phyloP scores from a whole-genome alignment of 768 basidiomycete species.

The Strobilomyces dryophilus region DNA sequence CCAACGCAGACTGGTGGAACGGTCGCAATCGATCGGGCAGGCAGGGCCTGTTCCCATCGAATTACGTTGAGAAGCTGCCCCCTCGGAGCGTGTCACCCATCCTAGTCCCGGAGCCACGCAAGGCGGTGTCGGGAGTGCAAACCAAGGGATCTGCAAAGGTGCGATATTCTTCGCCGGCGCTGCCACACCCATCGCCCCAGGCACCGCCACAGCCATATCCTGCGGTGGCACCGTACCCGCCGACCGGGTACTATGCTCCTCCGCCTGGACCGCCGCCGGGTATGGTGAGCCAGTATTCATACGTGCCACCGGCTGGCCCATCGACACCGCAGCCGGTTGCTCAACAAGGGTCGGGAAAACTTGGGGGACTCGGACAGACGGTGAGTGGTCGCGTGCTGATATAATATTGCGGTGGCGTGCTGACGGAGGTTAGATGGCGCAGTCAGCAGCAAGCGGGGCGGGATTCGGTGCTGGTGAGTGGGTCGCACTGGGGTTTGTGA shows the following conservation, averaged over 20 bases:
- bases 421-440: constrained; percentile 22
- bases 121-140: constrained; percentile 7
- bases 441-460: constrained; percentile 37
- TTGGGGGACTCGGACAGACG: constrained; percentile 37
- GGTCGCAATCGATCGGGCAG: constrained; percentile 57
- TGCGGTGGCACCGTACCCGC: constrained; percentile 13
- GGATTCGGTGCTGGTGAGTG: constrained; percentile 46
- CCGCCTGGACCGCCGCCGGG: constrained; percentile 14
- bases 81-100: constrained; percentile 18
- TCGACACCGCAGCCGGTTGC: constrained; percentile 33
- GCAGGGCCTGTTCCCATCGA: constrained; percentile 75
- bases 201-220: constrained; percentile 15
- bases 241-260: constrained; percentile 15
- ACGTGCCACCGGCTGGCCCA: constrained; percentile 32
- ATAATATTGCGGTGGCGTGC: not conserved
- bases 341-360: constrained; percentile 36
- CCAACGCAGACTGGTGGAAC: constrained; percentile 89
- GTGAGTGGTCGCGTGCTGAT: constrained; percentile 21
- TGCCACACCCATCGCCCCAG: constrained; percentile 14
- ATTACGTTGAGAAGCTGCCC: constrained; percentile 62
- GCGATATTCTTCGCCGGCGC: constrained; percentile 16
- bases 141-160: constrained; percentile 9
- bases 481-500: not conserved
- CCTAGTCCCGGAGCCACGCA: constrained; percentile 22
- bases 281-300: constrained; percentile 7